These are phyloP conservation scores for Turnera subulata DNA, from an alignment of 345 rosid species.

Conservation along the genomic window DNA sequence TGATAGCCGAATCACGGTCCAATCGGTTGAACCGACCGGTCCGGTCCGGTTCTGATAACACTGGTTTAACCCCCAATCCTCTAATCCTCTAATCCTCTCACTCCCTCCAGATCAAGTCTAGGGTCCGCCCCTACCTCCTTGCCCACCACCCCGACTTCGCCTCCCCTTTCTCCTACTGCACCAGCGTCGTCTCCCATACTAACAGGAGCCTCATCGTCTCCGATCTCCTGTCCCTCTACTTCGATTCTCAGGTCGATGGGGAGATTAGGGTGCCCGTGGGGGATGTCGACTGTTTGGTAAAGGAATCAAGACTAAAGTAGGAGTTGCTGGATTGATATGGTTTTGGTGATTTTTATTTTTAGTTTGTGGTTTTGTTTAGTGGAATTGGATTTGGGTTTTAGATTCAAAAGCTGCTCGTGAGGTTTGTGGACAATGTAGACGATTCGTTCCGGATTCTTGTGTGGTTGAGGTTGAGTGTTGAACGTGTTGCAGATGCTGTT, in stretches of 20 bases:
- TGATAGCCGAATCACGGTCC: no score
- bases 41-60: no score
- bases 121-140: conserved; percentile 78
- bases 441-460: conserved; percentile 49
- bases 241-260: conserved; percentile 56
- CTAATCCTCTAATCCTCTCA: no score
- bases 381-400: conserved; percentile 64
- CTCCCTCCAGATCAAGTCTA: conserved; percentile 81
- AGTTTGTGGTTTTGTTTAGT: conserved; percentile 42
- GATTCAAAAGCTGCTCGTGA: conserved; percentile 85
- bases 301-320: conserved; percentile 56
- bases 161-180: conserved; percentile 68
- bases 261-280: conserved; percentile 56
- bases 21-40: no score
- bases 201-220: conserved; percentile 36
- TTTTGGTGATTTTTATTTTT: conserved; percentile 38
- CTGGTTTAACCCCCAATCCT: no score
- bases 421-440: conserved; percentile 63
- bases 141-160: conserved; percentile 75
- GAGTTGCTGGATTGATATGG: conserved; percentile 42
- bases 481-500: conserved; percentile 44
- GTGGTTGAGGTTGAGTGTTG: conserved; percentile 36
- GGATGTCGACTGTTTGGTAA: conserved; percentile 49
- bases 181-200: conserved; percentile 55
- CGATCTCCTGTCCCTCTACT: conserved; percentile 43